Conservation (phyloP, 2,329 filamentous ascomycete species). For the Colletotrichum sidae region DNA sequence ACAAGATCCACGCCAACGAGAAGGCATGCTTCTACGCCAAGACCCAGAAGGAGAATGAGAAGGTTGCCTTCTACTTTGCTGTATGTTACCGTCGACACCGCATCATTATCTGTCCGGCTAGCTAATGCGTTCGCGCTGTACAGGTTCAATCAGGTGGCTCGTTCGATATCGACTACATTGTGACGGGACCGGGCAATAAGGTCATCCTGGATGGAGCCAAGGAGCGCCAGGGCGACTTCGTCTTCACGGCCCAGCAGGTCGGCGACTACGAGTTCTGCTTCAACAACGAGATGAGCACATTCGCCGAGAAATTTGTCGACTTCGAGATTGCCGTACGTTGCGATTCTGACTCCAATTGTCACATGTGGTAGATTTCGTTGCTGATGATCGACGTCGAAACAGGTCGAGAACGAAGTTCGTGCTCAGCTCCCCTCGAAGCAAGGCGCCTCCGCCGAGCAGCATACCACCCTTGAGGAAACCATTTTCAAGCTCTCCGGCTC, state of each 20-base stretch:
- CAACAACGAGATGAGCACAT: slow-evolving; percentile 98
- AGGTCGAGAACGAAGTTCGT: slow-evolving; percentile 92
- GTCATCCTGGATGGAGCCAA: slow-evolving; percentile 87
- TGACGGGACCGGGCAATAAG: slow-evolving; percentile 84
- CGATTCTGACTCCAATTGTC: slow-evolving; percentile 22
- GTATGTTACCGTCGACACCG: slow-evolving; percentile 64
- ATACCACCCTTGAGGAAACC: slow-evolving; percentile 88
- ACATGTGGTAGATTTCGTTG: slow-evolving; percentile 1
- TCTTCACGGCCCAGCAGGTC: slow-evolving; percentile 89
- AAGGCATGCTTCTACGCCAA: slow-evolving; percentile 94
- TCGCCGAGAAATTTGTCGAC: slow-evolving; percentile 96
- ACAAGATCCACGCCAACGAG: slow-evolving; percentile 90
- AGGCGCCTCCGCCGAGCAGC: slow-evolving; percentile 89
- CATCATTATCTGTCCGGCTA: background rate
- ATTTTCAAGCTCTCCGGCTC: slow-evolving; percentile 95
- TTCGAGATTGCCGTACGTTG: slow-evolving; percentile 90
- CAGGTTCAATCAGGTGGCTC: slow-evolving; percentile 98
- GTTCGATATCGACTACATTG: slow-evolving; percentile 95
- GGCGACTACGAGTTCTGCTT: slow-evolving; percentile 99
- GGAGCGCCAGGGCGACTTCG: slow-evolving; percentile 95
- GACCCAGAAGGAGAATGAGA: slow-evolving; percentile 82
- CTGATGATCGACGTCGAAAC: slow-evolving; percentile 35
- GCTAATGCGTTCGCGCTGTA: background rate
- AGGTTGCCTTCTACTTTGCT: slow-evolving; percentile 98
- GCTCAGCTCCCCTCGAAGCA: slow-evolving; percentile 88